A percentile compares a stretch with the other conserved stretches of the same genome.
These are phyloP conservation scores for Trichoderma reesei DNA, from an alignment of 495 filamentous ascomycete genomes.

Conservation along the genomic window DNA sequence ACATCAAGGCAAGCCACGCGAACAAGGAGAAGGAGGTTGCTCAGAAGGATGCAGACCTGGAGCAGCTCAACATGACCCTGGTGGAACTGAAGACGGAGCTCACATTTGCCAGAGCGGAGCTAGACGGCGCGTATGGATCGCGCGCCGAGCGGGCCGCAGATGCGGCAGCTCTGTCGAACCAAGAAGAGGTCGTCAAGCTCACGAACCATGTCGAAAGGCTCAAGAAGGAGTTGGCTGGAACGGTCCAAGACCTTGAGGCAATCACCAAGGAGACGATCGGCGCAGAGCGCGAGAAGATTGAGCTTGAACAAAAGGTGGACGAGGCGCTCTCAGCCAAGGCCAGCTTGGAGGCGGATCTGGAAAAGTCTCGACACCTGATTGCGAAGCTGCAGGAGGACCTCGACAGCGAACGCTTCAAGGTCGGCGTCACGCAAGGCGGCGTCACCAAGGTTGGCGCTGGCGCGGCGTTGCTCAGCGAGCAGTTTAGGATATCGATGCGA, in stretches of 20 bases:
- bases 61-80: constrained; percentile 68
- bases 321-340: constrained; percentile 21
- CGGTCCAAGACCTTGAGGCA: constrained; percentile 74
- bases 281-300: constrained; percentile 78
- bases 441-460: constrained; percentile 16
- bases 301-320: constrained; percentile 51
- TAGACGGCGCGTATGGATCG: constrained; percentile 85
- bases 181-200: constrained; percentile 55
- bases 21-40: constrained; percentile 33
- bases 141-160: constrained; percentile 69
- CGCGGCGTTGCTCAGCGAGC: constrained; percentile 28
- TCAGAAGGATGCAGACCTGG: constrained; percentile 54
- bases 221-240: constrained; percentile 71
- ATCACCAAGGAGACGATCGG: constrained; percentile 80
- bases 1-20: constrained; percentile 10
- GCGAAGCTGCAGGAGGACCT: constrained; percentile 33
- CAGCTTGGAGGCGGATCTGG: constrained; percentile 30
- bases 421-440: constrained; percentile 13
- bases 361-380: constrained; percentile 23
- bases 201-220: constrained; percentile 52
- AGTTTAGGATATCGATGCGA: constrained; percentile 34
- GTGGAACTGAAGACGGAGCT: constrained; percentile 83
- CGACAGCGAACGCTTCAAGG: constrained; percentile 33
- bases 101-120: constrained; percentile 84
- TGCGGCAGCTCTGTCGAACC: constrained; percentile 55